Base-by-base conservation (phyloP, 2,329 filamentous ascomycete genomes). In the Hortaea sp. region DNA sequence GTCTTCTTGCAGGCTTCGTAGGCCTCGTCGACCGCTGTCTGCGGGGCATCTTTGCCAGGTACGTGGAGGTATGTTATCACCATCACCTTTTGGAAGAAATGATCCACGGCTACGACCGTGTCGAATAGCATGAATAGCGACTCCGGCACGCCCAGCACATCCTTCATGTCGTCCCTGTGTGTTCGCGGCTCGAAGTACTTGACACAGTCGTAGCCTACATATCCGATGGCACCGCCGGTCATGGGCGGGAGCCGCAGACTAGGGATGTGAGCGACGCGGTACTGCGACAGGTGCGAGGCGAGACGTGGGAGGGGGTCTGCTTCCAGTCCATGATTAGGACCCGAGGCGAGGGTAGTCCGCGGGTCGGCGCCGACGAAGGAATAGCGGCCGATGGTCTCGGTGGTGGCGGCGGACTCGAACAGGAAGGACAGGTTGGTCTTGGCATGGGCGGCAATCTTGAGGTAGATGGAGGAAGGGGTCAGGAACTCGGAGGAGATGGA, bases 141-240 rank as follows among this genome's bases (percentile, higher is more conserved):
- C 73, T 98, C 92, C 0, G 92, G 92, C 38, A 97, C 86, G 49
- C 84, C 72, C 20, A 97, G 76, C 29, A 94, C 77, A 67, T 98
- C 92, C 67, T 92, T 84, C 73, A 95, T 80, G 2, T 53, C 48
- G n/a, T 35, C 32, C 39, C 87, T 80, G 42, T 88, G 79, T n/a
- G 92, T 97, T 75, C 89, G 94, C 51, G 92, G 92, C 73, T 98
- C 92, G 57, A 98, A 98, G 69, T 97, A 97, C 62, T 84, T 82
- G 59, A 98, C 87, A 66, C 92, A 98, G 65, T 98, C 92, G 63
- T 98, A 98, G 44, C 89, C 89, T 5, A 97, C 88, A 65, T 97
- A 98, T 49, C 92, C 92, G 59, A 98, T 88, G 9, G 89, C 92
- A 42, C 92, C 92, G 37, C 89, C 92, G 0, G 86, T 87, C 69